Evolutionary conservation across 495 filamentous ascomycete genomes (phyloP).

Genomic region (Xylaria scruposa): DNA sequence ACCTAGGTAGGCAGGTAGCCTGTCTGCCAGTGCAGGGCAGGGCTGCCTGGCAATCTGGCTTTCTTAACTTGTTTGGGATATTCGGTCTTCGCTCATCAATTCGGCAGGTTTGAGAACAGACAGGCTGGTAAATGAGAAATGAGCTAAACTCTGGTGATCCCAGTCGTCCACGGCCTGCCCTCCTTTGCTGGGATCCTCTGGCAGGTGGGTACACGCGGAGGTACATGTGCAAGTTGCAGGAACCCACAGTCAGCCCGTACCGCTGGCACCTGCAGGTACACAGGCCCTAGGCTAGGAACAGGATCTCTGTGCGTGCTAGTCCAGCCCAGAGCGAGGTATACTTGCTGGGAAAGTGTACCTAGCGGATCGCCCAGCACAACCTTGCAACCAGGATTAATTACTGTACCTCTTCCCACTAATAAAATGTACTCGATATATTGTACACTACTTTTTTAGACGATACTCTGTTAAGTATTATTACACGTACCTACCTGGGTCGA

Average conservation of each 20-base stretch:
- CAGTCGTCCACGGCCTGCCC: not conserved
- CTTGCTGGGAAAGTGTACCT: slow-evolving; percentile 16
- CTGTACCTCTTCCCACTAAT: slow-evolving; percentile 18
- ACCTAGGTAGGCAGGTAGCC: not conserved
- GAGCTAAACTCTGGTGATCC: slow-evolving; percentile 22
- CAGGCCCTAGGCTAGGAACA: slow-evolving; percentile 9
- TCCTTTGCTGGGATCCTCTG: slow-evolving; percentile 14
- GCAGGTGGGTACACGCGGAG: slow-evolving; percentile 27
- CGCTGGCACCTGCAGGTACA: slow-evolving; percentile 30
- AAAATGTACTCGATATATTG: slow-evolving; percentile 11
- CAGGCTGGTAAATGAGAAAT: slow-evolving; percentile 30
- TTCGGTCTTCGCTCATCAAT: slow-evolving; percentile 24
- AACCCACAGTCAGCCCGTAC: slow-evolving; percentile 32
- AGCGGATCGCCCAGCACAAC: slow-evolving; percentile 12
- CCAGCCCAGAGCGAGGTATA: slow-evolving; percentile 9
- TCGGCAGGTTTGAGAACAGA: slow-evolving; percentile 28
- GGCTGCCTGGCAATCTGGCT: slow-evolving; percentile 23
- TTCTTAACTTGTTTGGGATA: slow-evolving; percentile 17
- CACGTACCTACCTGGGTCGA: slow-evolving; percentile 19
- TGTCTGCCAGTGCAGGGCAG: slow-evolving; percentile 17
- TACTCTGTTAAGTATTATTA: slow-evolving; percentile 7
- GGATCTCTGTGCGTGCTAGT: slow-evolving; percentile 17
- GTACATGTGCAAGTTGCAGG: slow-evolving; percentile 28
- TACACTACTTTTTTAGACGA: not conserved
- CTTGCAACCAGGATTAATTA: slow-evolving; percentile 12